Base-by-base conservation (phyloP, 192 early-diverging fungal genomes). In the Phlyctochytrium bullatum region DNA sequence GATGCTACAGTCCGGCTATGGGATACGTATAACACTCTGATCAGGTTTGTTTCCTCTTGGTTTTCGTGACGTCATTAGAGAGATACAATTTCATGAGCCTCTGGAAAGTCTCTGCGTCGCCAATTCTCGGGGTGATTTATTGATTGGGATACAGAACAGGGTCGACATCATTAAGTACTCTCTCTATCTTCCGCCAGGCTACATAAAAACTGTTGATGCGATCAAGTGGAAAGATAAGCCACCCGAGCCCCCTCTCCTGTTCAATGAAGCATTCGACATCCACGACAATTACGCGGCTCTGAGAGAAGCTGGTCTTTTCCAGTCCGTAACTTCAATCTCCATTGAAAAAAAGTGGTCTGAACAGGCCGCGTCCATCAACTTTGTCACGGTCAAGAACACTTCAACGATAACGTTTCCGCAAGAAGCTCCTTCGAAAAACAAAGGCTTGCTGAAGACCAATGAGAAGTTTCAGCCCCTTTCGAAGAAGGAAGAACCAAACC, bases 41-140 rank as follows among this genome's bases (percentile, higher is more conserved):
- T 81, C 12, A 36, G 80, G 79, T 78, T 61, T 36, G 14, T 6
- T 14, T 1, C 54, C 28, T 64, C 28, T 33, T 2, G 61, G 24
- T 33, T 72, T 34, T 50, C 47, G 16, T 34, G 14, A 24, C 3
- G 17, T 52, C 4, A 16, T 10, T 54, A 78, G 82, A 27, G 83
- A 84, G 57, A 73, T 84, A 2, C 72, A 78, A 36, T 84, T 84
- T 50, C 75, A 78, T 33, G 68, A 82, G 29, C 71, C 75, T 10
- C 29, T 84, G 17, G 47, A 70, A 17, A 64, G 67, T 51, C 2
- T 84, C n/a, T 72, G 69, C 32, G 35, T 79, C 1, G 70, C 70
- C 12, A 77, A 73, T 50, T 29, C 63, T 23, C 14, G 36, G 12
- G 82, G 78, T 4, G 79, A 83, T 64, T 30, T 83, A 0, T 62